Conservation (phyloP, 1,284 basidiomycete species). For the Cryptococcus sp. region DNA sequence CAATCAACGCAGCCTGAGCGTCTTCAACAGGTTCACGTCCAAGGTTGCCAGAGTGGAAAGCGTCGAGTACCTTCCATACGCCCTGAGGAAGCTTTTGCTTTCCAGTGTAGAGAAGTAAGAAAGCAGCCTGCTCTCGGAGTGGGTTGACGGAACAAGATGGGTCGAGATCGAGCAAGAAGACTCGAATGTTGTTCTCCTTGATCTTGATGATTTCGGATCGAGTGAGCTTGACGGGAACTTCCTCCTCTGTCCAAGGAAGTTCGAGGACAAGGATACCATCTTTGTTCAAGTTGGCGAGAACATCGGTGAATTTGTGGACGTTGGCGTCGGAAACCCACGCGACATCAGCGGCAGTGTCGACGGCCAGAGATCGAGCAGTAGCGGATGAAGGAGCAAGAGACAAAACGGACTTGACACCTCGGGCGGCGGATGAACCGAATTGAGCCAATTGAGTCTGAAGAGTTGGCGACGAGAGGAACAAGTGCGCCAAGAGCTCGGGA, state of each 20-base stretch:
- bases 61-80: slow-evolving; percentile 45
- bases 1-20: slow-evolving; percentile 42
- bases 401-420: slow-evolving; percentile 46
- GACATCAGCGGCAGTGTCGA: slow-evolving; percentile 31
- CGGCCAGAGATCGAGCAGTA: slow-evolving; percentile 15
- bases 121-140: slow-evolving; percentile 46
- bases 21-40: slow-evolving; percentile 44
- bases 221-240: slow-evolving; percentile 44
- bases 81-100: slow-evolving; percentile 33
- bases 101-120: slow-evolving; percentile 49
- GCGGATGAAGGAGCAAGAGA: slow-evolving; percentile 29
- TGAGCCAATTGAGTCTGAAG: slow-evolving; percentile 40
- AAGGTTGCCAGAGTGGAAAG: slow-evolving; percentile 43
- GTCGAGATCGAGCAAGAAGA: slow-evolving; percentile 46
- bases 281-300: slow-evolving; percentile 35
- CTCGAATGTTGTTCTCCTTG: slow-evolving; percentile 45
- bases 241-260: slow-evolving; percentile 46
- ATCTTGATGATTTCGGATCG: slow-evolving; percentile 42
- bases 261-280: slow-evolving; percentile 46
- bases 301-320: slow-evolving; percentile 44
- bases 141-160: slow-evolving; percentile 30
- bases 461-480: slow-evolving; percentile 46
- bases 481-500: slow-evolving; percentile 44
- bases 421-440: slow-evolving; percentile 42
- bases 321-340: slow-evolving; percentile 47